A percentile compares a stretch with the other conserved stretches of the same genome.
Evolutionary conservation across 176 grass and related monocot genomes (phyloP).

Genomic region (Aegilops tauschii): DNA sequence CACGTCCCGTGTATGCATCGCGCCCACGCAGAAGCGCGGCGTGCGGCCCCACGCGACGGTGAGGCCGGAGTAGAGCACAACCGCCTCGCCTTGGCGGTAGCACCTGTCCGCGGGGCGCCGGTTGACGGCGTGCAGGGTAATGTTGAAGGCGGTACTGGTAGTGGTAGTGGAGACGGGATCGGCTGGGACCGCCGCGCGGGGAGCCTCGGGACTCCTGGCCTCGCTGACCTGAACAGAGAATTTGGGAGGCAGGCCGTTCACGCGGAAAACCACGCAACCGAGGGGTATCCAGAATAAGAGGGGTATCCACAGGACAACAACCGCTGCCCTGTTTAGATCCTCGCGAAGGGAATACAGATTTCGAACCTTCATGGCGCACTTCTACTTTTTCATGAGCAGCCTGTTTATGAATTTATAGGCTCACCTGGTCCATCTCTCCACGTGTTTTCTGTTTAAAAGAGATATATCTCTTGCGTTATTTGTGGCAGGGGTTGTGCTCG

Average conservation of each 20-base stretch:
- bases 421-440: not conserved
- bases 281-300: not conserved
- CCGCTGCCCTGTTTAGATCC: not conserved
- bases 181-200: not conserved
- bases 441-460: not conserved
- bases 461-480: not conserved
- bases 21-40: constrained; percentile 21
- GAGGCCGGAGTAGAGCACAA: constrained; percentile 17
- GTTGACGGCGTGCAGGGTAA: constrained; percentile 11
- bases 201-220: not conserved
- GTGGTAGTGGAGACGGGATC: not conserved
- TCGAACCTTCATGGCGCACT: not conserved
- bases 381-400: no score
- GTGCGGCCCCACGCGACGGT: constrained; percentile 27
- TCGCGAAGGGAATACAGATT: not conserved
- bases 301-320: not conserved
- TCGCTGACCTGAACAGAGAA: constrained; percentile 13
- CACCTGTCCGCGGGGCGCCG: not conserved
- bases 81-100: constrained; percentile 27
- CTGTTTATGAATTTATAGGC: no score
- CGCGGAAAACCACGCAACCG: not conserved
- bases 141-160: not conserved
- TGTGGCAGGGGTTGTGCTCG: no score
- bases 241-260: not conserved
- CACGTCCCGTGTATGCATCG: not conserved